These are phyloP conservation scores for Omphalea diandra DNA, from an alignment of 441 rosid genomes.

Conservation along the genomic window DNA sequence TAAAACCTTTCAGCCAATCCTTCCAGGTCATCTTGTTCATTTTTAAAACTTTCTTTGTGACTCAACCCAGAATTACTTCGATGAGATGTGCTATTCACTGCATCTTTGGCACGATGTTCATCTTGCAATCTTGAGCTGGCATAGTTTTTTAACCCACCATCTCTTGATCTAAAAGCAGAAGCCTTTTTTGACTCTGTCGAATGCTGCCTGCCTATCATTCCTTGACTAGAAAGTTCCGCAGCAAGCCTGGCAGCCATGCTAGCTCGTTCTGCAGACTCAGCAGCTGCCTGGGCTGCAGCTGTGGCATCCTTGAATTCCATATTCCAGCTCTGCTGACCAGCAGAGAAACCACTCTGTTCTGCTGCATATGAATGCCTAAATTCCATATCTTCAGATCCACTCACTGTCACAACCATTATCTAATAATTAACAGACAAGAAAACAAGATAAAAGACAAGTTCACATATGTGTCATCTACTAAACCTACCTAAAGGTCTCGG, in stretches of 20 bases:
- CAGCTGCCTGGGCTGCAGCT: slow-evolving; percentile 93
- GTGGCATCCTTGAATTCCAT: slow-evolving; percentile 90
- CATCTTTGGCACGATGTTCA: slow-evolving; percentile 30
- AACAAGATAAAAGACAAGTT: slow-evolving; percentile 3
- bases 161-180: slow-evolving; percentile 37
- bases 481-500: slow-evolving; percentile 48
- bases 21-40: slow-evolving; percentile 31
- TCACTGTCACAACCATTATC: slow-evolving; percentile 35
- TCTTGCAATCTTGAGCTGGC: slow-evolving; percentile 35
- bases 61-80: slow-evolving; percentile 35
- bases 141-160: slow-evolving; percentile 33
- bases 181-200: slow-evolving; percentile 40
- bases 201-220: slow-evolving; percentile 45
- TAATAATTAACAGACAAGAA: slow-evolving; percentile 16
- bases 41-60: slow-evolving; percentile 32
- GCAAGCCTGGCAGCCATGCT: slow-evolving; percentile 96
- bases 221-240: slow-evolving; percentile 80
- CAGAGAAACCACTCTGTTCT: slow-evolving; percentile 32
- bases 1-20: slow-evolving; percentile 32
- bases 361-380: slow-evolving; percentile 39
- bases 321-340: slow-evolving; percentile 53
- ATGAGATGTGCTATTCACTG: slow-evolving; percentile 27
- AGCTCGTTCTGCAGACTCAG: slow-evolving; percentile 94
- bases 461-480: background rate
- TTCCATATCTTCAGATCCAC: slow-evolving; percentile 43